phyloP scores from a whole-genome alignment of 2,329 filamentous ascomycete genomes.

The Zymoseptoria passerinii region DNA sequence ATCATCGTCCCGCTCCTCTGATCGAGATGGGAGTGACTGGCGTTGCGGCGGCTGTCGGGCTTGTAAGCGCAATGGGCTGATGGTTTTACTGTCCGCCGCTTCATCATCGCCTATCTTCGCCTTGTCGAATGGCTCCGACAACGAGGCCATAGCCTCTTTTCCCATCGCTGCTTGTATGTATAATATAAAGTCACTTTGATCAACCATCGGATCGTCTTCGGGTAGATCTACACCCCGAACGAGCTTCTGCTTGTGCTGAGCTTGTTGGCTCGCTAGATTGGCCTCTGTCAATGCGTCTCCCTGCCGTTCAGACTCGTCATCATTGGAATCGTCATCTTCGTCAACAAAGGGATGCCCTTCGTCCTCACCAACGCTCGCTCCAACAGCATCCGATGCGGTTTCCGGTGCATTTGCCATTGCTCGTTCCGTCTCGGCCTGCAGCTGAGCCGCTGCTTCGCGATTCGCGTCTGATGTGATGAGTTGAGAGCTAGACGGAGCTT shows the following conservation, averaged over 20 bases:
- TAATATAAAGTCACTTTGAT: slow-evolving; percentile 19
- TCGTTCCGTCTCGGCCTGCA: neutral
- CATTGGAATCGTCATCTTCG: neutral
- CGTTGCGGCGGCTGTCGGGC: neutral
- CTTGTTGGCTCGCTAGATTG: slow-evolving; percentile 28
- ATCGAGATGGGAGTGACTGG: neutral
- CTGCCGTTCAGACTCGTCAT: neutral
- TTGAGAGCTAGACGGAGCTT: neutral
- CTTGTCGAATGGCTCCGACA: neutral
- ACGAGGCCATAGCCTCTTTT: slow-evolving; percentile 2
- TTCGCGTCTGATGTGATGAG: slow-evolving; percentile 3
- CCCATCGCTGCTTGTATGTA: neutral
- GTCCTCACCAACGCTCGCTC: neutral
- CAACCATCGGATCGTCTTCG: slow-evolving; percentile 24
- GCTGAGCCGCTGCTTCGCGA: slow-evolving; percentile 1
- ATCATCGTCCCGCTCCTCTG: neutral
- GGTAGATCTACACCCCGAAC: slow-evolving; percentile 23
- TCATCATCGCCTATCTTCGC: neutral
- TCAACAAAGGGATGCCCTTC: neutral
- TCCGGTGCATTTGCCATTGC: neutral
- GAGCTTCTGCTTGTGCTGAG: slow-evolving; percentile 12
- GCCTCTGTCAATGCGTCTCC: slow-evolving; percentile 24
- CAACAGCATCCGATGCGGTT: neutral
- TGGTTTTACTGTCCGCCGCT: neutral
- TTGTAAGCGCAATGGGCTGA: neutral